These are phyloP conservation scores for Patellaria atrata DNA, from an alignment of 495 filamentous ascomycete genomes.

Conservation along the genomic window DNA sequence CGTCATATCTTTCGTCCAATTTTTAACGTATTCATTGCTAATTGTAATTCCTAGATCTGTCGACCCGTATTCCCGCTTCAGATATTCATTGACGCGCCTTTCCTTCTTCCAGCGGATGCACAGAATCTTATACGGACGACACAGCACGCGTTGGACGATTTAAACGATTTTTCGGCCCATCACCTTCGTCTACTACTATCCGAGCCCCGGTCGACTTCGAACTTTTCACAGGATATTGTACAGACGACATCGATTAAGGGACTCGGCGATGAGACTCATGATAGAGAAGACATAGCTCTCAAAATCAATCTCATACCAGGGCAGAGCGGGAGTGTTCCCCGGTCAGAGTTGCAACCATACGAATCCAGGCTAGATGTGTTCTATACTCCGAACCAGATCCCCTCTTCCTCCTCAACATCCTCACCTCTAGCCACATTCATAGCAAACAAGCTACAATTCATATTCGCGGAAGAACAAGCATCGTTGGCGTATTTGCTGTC, in stretches of 20 bases:
- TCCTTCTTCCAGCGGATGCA: conserved; percentile 51
- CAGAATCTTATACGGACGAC: conserved; percentile 67
- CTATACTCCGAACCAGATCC: conserved; percentile 62
- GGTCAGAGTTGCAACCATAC: conserved; percentile 50
- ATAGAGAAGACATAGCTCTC: conserved; percentile 42
- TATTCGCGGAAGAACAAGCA: conserved; percentile 82
- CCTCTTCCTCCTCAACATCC: conserved; percentile 50
- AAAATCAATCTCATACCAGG: conserved; percentile 54
- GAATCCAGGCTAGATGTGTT: conserved; percentile 61
- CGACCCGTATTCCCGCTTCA: conserved; percentile 75
- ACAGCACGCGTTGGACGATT: conserved; percentile 79
- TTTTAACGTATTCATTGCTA: conserved; percentile 4
- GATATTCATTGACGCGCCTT: conserved; percentile 61
- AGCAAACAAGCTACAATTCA: conserved; percentile 57
- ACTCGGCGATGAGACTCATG: not conserved
- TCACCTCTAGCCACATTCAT: conserved; percentile 69
- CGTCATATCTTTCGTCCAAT: conserved; percentile 9
- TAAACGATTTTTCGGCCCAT: conserved; percentile 85
- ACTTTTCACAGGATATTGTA: conserved; percentile 16
- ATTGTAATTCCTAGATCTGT: conserved; percentile 48
- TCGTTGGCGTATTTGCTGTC: conserved; percentile 73
- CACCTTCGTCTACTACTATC: conserved; percentile 65
- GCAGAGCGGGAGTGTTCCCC: conserved; percentile 36
- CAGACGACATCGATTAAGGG: no score
- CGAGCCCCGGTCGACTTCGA: conserved; percentile 23